phyloP scores from a whole-genome alignment of 2,329 filamentous ascomycete genomes.

The Xylaria sp. region DNA sequence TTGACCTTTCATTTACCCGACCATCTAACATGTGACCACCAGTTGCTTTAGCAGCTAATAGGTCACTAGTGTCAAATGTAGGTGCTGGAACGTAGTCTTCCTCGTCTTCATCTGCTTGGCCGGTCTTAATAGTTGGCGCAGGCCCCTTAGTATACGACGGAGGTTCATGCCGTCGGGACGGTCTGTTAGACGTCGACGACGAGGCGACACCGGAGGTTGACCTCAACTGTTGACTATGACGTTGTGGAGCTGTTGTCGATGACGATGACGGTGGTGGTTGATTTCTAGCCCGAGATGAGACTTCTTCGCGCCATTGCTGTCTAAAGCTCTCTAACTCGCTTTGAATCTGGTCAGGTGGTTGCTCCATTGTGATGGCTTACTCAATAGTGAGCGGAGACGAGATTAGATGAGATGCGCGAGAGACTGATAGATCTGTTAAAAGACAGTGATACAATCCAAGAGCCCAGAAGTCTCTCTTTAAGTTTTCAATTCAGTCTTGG shows the following conservation, averaged over 20 bases:
- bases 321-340: conserved; percentile 87
- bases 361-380: conserved; percentile 34
- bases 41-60: conserved; percentile 13
- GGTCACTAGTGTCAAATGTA: conserved; percentile 42
- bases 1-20: conserved; percentile 15
- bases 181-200: conserved; percentile 29
- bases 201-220: background rate
- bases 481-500: background rate
- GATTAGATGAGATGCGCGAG: background rate
- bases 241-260: background rate
- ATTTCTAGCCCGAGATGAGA: conserved; percentile 53
- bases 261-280: conserved; percentile 21
- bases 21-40: conserved; percentile 29
- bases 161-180: conserved; percentile 22
- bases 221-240: conserved; percentile 27
- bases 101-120: conserved; percentile 42
- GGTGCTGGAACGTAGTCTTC: conserved; percentile 40
- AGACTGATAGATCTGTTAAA: background rate
- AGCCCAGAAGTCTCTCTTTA: background rate
- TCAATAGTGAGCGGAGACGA: background rate
- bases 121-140: conserved; percentile 17
- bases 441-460: background rate
- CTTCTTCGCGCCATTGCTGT: conserved; percentile 83
- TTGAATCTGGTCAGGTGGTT: conserved; percentile 48
- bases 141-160: conserved; percentile 29